Evolutionary conservation across 768 basidiomycete species (phyloP).

Genomic region (Rubroboletus pulcherrimus): DNA sequence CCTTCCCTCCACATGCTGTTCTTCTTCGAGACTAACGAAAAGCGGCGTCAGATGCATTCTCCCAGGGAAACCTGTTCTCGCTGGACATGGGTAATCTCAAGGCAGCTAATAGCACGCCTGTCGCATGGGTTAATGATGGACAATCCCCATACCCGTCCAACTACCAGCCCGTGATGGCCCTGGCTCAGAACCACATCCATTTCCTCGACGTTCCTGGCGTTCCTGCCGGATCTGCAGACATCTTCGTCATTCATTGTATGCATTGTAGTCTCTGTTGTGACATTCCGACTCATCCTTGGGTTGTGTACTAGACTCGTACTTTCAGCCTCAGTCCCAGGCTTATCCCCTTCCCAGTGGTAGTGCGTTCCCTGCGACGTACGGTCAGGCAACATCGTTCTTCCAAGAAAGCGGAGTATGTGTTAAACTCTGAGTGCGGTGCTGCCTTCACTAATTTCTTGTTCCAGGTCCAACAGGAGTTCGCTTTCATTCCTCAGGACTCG

Average conservation of each 20-base stretch:
- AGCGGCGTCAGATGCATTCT: conserved; percentile 56
- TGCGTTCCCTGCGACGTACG: conserved; percentile 64
- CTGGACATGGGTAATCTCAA: conserved; percentile 69
- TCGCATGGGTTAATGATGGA: conserved; percentile 65
- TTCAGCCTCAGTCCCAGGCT: conserved; percentile 66
- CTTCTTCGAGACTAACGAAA: conserved; percentile 5
- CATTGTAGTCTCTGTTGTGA: background rate
- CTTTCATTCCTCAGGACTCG: conserved; percentile 73
- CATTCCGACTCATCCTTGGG: background rate
- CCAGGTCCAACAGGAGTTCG: conserved; percentile 70
- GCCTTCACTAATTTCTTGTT: background rate
- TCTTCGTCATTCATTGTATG: conserved; percentile 89
- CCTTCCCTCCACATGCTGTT: background rate
- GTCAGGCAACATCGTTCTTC: conserved; percentile 71
- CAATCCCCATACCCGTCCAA: conserved; percentile 51
- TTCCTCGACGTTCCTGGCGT: conserved; percentile 72
- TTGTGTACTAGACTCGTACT: conserved; percentile 56
- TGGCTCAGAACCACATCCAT: conserved; percentile 84
- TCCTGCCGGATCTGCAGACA: conserved; percentile 64
- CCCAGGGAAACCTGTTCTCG: conserved; percentile 58
- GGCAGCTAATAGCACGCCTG: conserved; percentile 50
- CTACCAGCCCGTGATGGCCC: conserved; percentile 73
- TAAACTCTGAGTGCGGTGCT: background rate
- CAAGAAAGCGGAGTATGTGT: conserved; percentile 44
- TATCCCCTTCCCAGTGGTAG: conserved; percentile 47